Percentiles rank a stretch among this genome's conserved stretches.
phyloP scores from a whole-genome alignment of 139 green algal genomes.

The Chlorella sorokiniana region DNA sequence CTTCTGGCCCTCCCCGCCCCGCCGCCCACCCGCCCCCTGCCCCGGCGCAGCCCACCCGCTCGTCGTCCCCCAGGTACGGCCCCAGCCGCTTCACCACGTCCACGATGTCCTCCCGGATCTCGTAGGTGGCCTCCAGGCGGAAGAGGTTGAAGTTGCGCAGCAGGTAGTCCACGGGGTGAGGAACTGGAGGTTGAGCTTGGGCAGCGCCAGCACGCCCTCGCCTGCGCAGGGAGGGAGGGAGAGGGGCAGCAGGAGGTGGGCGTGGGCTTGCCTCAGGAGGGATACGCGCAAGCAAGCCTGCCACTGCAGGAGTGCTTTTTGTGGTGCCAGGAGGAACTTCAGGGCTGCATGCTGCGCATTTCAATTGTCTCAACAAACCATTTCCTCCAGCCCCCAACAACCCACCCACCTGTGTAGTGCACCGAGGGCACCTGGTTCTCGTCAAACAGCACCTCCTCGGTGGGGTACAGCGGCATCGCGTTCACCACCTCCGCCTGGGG shows the following conservation, averaged over 20 bases:
- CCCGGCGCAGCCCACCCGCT: conserved; percentile 6
- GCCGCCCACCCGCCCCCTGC: not conserved
- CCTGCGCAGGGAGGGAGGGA: conserved; percentile 33
- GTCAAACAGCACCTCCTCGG: conserved; percentile 93
- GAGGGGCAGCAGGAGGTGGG: not conserved
- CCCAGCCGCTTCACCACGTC: conserved; percentile 81
- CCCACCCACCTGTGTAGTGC: conserved; percentile 58
- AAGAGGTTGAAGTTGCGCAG: conserved; percentile 98
- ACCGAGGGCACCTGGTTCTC: conserved; percentile 73
- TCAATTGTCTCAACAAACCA: no score
- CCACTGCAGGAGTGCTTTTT: no score
- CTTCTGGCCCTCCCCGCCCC: not conserved
- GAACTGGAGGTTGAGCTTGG: conserved; percentile 99
- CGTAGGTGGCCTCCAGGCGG: conserved; percentile 82
- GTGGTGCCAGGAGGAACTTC: no score
- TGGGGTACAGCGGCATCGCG: conserved; percentile 96
- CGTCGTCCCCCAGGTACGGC: conserved; percentile 60
- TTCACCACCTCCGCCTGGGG: conserved; percentile 81
- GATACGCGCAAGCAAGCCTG: not conserved
- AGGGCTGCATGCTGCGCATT: no score
- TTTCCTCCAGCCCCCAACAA: not conserved
- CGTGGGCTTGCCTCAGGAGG: not conserved
- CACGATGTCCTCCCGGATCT: conserved; percentile 94
- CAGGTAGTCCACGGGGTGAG: conserved; percentile 95
- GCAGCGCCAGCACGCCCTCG: conserved; percentile 85